Base-by-base conservation (phyloP, 805 yeast species). In the Zygotorulaspora danielsina region DNA sequence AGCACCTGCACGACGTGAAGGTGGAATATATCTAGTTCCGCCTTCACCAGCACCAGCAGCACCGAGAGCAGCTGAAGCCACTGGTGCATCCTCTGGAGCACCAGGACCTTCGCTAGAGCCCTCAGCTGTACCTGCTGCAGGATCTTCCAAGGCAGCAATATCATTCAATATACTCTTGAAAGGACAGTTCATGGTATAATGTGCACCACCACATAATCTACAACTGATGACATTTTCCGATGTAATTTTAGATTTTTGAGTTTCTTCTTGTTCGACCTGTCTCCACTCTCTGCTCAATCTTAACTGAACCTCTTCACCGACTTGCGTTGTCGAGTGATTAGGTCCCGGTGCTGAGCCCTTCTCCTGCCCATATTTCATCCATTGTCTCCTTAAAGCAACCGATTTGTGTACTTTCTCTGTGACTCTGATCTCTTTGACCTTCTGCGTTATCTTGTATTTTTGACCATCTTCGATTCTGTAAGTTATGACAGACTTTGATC, bases 131-230 rank as follows among this genome's bases (percentile, higher is more conserved):
- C n/a, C n/a, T 43, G 61, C 48, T 22, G 59, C 54, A 28, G 61
- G 58, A 33, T 63, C 63, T 42, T 62, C 61, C 29, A 63, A 55
- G 6, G 75, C 71, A 24, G 72, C 68, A 26, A 69, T 65, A 38
- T 71, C 70, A 33, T 69, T 85, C 62, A 90, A 71, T 26, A 93
- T 84, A 55, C 83, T 94, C 70, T 84, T 89, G 76, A 78, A 87
- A 48, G 98, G 98, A 84, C 99, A 93, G 70, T 83, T 81, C 64
- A 87, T 70, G 29, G 97, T 84, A 76, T 81, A 85, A 73, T 93
- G 99, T 52, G 79, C 83, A 60, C 96, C 96, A 45, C 84, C 84
- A 82, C 99, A 93, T 39, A 75, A 70, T 76, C 97, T 85, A 78
- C 98, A 93, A 54, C 66, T 69, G 49, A 79, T 65, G 53, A 69